phyloP scores from a whole-genome alignment of 202 grass and related monocot genomes.

The Eragrostis tef region DNA sequence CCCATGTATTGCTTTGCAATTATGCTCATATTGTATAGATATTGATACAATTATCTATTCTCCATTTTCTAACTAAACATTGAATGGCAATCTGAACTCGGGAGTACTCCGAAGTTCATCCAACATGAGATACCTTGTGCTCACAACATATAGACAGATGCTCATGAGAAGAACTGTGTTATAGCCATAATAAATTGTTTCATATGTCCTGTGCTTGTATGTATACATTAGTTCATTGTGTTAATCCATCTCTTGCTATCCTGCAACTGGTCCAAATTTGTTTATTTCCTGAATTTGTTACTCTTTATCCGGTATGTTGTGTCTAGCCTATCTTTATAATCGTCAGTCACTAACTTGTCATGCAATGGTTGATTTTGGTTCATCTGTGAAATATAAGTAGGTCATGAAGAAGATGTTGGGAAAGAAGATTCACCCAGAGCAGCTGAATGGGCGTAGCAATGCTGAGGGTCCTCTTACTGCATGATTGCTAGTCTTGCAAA shows the following conservation, averaged over 20 bases:
- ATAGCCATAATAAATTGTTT: conserved; percentile 27
- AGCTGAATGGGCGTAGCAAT: conserved; percentile 47
- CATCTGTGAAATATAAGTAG: conserved; percentile 69
- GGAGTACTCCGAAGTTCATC: conserved; percentile 8
- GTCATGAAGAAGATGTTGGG: conserved; percentile 89
- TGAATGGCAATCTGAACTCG: background rate
- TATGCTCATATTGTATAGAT: conserved; percentile 3
- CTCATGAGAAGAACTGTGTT: conserved; percentile 29
- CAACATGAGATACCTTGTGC: conserved; percentile 6
- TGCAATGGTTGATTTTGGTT: conserved; percentile 36
- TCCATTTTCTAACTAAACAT: background rate
- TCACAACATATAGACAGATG: conserved; percentile 8
- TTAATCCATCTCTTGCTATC: conserved; percentile 19
- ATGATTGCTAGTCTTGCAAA: conserved; percentile 41
- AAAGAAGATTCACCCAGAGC: conserved; percentile 95
- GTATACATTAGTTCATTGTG: too few species aligned
- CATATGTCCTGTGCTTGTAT: conserved; percentile 19
- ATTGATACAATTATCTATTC: background rate
- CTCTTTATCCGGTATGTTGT: background rate
- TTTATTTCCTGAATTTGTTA: conserved; percentile 10
- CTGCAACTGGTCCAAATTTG: conserved; percentile 30
- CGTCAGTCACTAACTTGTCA: conserved; percentile 30
- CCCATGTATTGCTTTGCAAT: conserved; percentile 36
- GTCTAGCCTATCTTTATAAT: conserved; percentile 31
- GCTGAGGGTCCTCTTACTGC: conserved; percentile 52